A percentile compares a stretch with the other conserved stretches of the same genome.
Evolutionary conservation across 2,329 filamentous ascomycete genomes (phyloP).

Genomic region (Parascedosporium putredinis): DNA sequence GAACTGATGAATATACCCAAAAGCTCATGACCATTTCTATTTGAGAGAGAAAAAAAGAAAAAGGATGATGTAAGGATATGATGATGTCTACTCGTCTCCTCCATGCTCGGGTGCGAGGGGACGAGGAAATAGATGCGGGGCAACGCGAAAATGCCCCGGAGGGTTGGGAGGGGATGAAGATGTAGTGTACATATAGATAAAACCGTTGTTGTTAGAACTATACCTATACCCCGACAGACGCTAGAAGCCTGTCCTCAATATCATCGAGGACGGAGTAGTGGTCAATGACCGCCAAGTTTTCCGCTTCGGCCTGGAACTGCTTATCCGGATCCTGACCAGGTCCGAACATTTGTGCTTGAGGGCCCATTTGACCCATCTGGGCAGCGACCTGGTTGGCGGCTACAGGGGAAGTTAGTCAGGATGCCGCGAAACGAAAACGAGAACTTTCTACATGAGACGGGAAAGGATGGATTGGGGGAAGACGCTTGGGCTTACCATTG

Average conservation of each 20-base stretch:
- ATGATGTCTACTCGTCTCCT: too few species aligned
- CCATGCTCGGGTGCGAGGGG: too few species aligned
- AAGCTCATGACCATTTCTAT: not conserved
- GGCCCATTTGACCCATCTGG: conserved; percentile 76
- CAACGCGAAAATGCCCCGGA: not conserved
- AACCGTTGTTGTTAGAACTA: too few species aligned
- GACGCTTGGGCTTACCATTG: conserved; percentile 76
- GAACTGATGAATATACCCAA: not conserved
- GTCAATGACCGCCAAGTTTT: conserved; percentile 91
- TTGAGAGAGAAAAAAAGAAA: not conserved
- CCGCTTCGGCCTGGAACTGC: conserved; percentile 81
- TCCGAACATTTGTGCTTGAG: conserved; percentile 71
- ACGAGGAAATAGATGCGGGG: too few species aligned
- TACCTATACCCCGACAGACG: conserved; percentile 25
- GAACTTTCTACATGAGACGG: too few species aligned
- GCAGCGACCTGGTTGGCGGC: conserved; percentile 87
- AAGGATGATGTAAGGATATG: too few species aligned
- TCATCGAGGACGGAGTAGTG: conserved; percentile 86
- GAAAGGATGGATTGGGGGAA: too few species aligned
- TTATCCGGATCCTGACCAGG: conserved; percentile 94
- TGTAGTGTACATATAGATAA: conserved; percentile 3
- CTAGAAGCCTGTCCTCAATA: conserved; percentile 74
- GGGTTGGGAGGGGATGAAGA: not conserved
- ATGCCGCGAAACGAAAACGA: too few species aligned
- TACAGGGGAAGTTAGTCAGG: conserved; percentile 29